phyloP scores from a whole-genome alignment of 2,329 filamentous ascomycete species.

The Trichoderma koningii region DNA sequence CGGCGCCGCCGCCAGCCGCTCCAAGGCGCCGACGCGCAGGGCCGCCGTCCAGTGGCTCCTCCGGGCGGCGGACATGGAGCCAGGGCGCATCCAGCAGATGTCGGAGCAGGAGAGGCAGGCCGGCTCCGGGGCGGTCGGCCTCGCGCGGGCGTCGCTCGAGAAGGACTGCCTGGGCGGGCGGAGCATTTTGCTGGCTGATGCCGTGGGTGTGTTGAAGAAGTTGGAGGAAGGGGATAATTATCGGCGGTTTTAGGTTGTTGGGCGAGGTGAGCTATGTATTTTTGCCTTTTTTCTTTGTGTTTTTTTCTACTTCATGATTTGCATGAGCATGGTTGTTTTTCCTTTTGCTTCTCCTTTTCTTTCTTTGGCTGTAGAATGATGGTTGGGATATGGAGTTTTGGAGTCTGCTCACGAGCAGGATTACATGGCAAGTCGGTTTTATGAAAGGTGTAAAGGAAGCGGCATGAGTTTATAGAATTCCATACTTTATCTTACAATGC shows the following conservation, averaged over 20 bases:
- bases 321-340: background rate
- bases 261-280: background rate
- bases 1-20: constrained; percentile 33
- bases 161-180: constrained; percentile 52
- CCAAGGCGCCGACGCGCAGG: constrained; percentile 33
- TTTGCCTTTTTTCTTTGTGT: background rate
- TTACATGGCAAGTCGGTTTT: too few relatives aligned
- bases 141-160: constrained; percentile 52
- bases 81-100: constrained; percentile 44
- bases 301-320: background rate
- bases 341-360: background rate
- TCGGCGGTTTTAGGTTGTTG: constrained; percentile 37
- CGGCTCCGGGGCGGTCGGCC: constrained; percentile 49
- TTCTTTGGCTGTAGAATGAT: background rate
- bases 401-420: background rate
- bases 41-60: constrained; percentile 44
- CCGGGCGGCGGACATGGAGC: constrained; percentile 45
- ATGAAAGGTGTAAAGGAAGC: background rate
- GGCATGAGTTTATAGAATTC: background rate
- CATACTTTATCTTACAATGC: too few relatives aligned
- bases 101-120: constrained; percentile 43
- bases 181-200: constrained; percentile 56
- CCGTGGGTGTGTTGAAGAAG: constrained; percentile 54
- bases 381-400: background rate
- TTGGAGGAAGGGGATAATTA: constrained; percentile 50